These are phyloP conservation scores for Coemansia biformis DNA, from an alignment of 192 early-diverging fungal species.

Conservation along the genomic window DNA sequence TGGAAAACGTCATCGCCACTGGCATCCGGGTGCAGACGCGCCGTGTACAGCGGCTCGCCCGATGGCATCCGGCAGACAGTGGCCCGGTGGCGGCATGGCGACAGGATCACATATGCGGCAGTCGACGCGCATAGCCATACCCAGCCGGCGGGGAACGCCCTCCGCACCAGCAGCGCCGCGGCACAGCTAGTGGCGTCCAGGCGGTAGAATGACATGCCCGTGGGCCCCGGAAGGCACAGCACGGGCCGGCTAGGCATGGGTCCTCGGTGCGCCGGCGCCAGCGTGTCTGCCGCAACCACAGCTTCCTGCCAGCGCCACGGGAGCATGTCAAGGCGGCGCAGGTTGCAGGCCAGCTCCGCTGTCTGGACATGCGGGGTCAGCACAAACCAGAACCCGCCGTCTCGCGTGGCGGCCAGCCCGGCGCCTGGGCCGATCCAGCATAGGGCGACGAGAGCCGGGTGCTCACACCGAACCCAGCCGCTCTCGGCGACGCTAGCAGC, in stretches of 20 bases:
- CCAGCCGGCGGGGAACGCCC: constrained; percentile 27
- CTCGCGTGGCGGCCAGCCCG: constrained; percentile 17
- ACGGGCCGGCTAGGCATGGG: constrained; percentile 15
- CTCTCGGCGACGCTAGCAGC: neutral
- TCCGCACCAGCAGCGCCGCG: neutral
- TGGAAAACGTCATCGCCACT: constrained; percentile 6
- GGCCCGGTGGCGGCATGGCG: constrained; percentile 21
- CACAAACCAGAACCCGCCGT: constrained; percentile 23
- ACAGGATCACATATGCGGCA: constrained; percentile 16
- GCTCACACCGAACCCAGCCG: neutral
- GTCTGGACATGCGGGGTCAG: constrained; percentile 1
- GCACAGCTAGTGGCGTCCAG: neutral
- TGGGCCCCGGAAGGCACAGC: constrained; percentile 29
- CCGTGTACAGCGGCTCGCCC: constrained; percentile 18
- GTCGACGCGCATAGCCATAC: constrained; percentile 41
- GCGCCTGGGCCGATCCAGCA: constrained; percentile 13
- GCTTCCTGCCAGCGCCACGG: constrained; percentile 44
- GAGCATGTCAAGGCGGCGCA: constrained; percentile 2
- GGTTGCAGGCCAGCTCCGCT: neutral
- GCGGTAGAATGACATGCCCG: constrained; percentile 19
- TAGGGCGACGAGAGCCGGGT: constrained; percentile 7
- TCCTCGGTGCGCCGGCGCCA: neutral
- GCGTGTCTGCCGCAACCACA: constrained; percentile 10
- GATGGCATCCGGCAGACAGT: constrained; percentile 31
- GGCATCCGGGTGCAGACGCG: neutral